Conservation (phyloP, 495 filamentous ascomycete species). For the Cudoniella acicularis region DNA sequence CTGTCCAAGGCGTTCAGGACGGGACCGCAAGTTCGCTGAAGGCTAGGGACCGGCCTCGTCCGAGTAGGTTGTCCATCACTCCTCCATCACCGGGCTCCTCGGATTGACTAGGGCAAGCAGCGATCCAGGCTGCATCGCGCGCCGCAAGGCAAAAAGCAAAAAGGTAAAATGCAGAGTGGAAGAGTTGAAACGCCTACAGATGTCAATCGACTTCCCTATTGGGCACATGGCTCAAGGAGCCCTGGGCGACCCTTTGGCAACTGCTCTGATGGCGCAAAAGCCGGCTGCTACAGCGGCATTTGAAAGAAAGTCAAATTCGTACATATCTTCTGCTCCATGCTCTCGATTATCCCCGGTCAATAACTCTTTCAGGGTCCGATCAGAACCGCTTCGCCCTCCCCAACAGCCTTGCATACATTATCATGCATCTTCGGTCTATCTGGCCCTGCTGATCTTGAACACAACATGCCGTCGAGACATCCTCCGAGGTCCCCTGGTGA, state of each 20-base stretch:
- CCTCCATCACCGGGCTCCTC: too few species aligned
- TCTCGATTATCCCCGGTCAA: conserved; percentile 4
- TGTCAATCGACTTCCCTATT: conserved; percentile 12
- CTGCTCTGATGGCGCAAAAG: conserved; percentile 1
- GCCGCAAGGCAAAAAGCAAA: background rate
- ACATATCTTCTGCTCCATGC: background rate
- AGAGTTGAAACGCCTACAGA: conserved; percentile 14
- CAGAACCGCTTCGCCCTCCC: conserved; percentile 6
- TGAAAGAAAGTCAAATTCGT: conserved; percentile 7
- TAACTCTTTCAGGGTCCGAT: background rate
- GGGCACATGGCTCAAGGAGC: background rate
- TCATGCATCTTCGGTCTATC: conserved; percentile 12
- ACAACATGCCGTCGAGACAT: conserved; percentile 19
- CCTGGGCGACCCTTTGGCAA: background rate
- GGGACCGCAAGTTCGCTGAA: background rate
- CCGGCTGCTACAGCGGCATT: conserved; percentile 15
- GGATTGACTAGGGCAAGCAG: too few species aligned
- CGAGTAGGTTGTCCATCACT: background rate
- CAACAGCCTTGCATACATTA: conserved; percentile 24
- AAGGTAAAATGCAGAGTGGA: conserved; percentile 5
- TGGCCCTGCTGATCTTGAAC: conserved; percentile 19
- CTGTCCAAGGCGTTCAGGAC: background rate
- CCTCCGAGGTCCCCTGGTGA: conserved; percentile 15
- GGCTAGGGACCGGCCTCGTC: background rate
- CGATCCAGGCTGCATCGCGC: background rate